Conservation (phyloP, 768 basidiomycete species). For the Boletus reticuloceps region DNA sequence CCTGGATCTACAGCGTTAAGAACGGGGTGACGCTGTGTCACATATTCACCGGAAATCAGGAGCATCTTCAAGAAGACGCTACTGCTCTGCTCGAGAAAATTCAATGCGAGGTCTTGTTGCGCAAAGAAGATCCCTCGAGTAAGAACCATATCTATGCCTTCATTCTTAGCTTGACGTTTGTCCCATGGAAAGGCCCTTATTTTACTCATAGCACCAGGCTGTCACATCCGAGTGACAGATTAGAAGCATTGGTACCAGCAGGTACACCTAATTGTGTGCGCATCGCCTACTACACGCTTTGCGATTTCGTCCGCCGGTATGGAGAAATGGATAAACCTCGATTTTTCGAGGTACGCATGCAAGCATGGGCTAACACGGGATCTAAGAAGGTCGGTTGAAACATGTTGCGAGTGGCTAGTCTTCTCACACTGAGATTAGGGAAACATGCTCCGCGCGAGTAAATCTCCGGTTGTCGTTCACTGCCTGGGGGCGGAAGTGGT, state of each 20-base stretch:
- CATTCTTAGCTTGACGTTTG: constrained; percentile 1
- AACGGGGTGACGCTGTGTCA: constrained; percentile 35
- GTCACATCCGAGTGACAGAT: constrained; percentile 8
- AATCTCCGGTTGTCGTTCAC: constrained; percentile 19
- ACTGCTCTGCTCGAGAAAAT: constrained; percentile 37
- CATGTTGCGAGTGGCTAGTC: neutral
- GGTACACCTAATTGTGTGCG: constrained; percentile 24
- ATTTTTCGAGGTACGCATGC: constrained; percentile 35
- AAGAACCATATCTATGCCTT: constrained; percentile 1
- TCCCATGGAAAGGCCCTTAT: constrained; percentile 24
- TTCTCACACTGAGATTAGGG: constrained; percentile 20
- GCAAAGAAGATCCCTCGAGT: constrained; percentile 21
- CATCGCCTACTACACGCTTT: constrained; percentile 26
- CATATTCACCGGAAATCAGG: constrained; percentile 48
- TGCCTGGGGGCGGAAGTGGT: constrained; percentile 26
- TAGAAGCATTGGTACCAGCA: constrained; percentile 18
- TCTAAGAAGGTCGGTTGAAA: constrained; percentile 31
- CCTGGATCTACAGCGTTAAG: constrained; percentile 22
- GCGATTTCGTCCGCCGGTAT: constrained; percentile 32
- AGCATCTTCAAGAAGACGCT: constrained; percentile 39
- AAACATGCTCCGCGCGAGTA: constrained; percentile 20
- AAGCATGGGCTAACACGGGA: constrained; percentile 45
- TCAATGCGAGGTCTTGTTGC: constrained; percentile 33
- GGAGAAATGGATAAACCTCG: constrained; percentile 32
- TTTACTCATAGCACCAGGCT: constrained; percentile 22